Evolutionary conservation across 192 early-diverging fungal genomes (phyloP).

Genomic region (Rhizophagus prolifer): DNA sequence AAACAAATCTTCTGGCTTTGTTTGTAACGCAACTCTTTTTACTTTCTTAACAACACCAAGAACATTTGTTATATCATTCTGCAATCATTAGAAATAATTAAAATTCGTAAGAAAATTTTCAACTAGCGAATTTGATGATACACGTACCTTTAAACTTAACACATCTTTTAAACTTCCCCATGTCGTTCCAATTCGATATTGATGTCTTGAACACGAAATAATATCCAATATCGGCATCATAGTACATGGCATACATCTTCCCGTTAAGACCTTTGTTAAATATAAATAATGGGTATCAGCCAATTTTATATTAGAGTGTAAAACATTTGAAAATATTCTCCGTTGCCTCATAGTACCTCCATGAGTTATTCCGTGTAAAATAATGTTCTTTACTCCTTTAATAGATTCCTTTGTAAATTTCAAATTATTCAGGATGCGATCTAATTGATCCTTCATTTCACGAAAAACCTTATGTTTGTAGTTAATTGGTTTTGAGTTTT

Average conservation of each 20-base stretch:
- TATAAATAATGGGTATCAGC: not conserved
- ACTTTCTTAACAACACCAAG: no score
- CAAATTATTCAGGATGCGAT: not conserved
- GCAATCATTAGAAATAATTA: not conserved
- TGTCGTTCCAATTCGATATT: conserved; percentile 18
- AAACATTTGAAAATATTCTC: no score
- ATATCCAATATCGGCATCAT: conserved; percentile 5
- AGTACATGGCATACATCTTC: conserved; percentile 8
- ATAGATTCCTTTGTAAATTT: conserved; percentile 10
- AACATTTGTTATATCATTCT: not conserved
- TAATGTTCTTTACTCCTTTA: conserved; percentile 1
- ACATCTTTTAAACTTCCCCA: conserved; percentile 19
- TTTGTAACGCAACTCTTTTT: no score
- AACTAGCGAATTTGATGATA: conserved; percentile 1
- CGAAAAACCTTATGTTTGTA: conserved; percentile 1
- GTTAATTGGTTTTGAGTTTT: not conserved
- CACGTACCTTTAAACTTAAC: not conserved
- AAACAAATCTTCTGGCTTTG: no score
- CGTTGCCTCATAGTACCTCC: not conserved
- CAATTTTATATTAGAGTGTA: no score
- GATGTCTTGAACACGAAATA: not conserved
- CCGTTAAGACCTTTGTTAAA: conserved; percentile 6
- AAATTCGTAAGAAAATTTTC: not conserved
- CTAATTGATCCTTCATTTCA: conserved; percentile 18
- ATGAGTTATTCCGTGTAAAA: conserved; percentile 6